Conservation (phyloP, 2,329 filamentous ascomycete species). For the Aquanectria penicillioides region DNA sequence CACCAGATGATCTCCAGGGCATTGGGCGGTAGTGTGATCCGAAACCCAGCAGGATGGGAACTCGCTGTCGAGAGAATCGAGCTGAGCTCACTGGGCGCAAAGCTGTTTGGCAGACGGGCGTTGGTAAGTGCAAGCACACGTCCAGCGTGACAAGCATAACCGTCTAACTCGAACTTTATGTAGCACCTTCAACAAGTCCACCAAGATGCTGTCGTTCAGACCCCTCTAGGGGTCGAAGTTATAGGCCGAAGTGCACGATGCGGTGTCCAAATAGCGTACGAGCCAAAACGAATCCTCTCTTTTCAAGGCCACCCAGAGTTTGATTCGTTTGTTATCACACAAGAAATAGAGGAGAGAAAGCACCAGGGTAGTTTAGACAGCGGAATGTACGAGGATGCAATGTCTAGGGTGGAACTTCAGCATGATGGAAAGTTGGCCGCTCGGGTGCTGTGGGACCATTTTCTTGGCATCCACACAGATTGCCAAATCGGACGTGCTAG, state of each 20-base stretch:
- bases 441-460: no score
- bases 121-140: constrained; percentile 15
- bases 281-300: constrained; percentile 16
- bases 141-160: neutral
- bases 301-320: constrained; percentile 28
- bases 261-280: constrained; percentile 20
- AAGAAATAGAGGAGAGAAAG: constrained; percentile 14
- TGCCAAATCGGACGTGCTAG: no score
- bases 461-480: no score
- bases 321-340: constrained; percentile 14
- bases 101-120: constrained; percentile 12
- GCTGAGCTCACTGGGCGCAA: neutral
- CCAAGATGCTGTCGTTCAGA: constrained; percentile 15
- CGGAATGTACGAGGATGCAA: constrained; percentile 10
- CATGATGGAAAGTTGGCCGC: constrained; percentile 23
- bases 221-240: constrained; percentile 13
- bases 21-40: constrained; percentile 18
- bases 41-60: constrained; percentile 26
- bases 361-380: constrained; percentile 7
- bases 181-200: constrained; percentile 25
- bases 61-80: constrained; percentile 12
- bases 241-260: constrained; percentile 22
- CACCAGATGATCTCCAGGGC: constrained; percentile 31
- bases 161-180: neutral
- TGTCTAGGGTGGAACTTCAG: constrained; percentile 9